These are phyloP conservation scores for Claviceps capensis DNA, from an alignment of 2,329 filamentous ascomycete genomes.

Conservation along the genomic window DNA sequence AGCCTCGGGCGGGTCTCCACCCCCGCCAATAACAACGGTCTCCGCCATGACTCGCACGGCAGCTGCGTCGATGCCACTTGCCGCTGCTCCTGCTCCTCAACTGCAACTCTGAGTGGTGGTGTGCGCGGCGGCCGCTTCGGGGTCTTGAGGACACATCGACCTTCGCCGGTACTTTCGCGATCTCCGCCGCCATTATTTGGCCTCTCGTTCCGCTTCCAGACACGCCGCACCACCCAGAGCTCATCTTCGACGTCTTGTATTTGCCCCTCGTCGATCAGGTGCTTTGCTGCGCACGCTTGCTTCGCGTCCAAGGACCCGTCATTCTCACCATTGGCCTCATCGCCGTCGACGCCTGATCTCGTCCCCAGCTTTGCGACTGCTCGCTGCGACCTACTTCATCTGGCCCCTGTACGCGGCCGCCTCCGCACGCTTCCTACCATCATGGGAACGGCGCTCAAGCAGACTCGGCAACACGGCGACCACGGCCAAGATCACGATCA, in stretches of 20 bases:
- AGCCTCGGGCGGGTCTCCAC: neutral
- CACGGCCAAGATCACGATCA: conserved; percentile 25
- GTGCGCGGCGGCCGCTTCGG: neutral
- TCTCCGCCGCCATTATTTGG: neutral
- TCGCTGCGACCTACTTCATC: conserved; percentile 9
- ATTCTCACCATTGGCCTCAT: neutral
- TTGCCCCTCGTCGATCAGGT: neutral
- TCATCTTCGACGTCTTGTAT: neutral
- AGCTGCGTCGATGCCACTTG: neutral
- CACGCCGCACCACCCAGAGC: neutral
- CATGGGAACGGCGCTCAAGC: conserved; percentile 18
- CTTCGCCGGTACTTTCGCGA: conserved; percentile 4
- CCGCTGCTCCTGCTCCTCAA: neutral
- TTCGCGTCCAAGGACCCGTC: neutral
- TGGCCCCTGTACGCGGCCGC: conserved; percentile 10
- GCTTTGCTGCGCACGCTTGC: conserved; percentile 3
- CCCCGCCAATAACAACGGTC: neutral
- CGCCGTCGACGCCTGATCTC: conserved; percentile 5
- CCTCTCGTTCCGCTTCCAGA: neutral
- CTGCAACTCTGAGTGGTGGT: neutral
- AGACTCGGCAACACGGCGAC: conserved; percentile 19
- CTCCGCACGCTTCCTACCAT: conserved; percentile 11
- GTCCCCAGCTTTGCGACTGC: neutral
- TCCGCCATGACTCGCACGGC: neutral
- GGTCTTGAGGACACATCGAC: conserved; percentile 8